Conservation (phyloP, 2,329 filamentous ascomycete genomes). For the Xylariaceae sp. region DNA sequence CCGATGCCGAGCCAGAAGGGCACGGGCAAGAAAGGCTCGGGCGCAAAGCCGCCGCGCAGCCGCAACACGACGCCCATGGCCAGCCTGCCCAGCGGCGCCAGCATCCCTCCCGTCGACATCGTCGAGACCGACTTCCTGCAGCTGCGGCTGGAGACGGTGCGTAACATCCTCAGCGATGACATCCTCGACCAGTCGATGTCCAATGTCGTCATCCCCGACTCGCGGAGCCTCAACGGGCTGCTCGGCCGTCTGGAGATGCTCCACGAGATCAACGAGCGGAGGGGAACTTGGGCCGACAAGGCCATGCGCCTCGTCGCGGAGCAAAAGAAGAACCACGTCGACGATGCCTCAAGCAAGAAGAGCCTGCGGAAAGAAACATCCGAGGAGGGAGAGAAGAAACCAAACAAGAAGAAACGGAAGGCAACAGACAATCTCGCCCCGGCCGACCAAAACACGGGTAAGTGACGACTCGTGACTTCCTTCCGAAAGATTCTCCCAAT, state of each 20-base stretch:
- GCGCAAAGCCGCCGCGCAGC: conserved; percentile 65
- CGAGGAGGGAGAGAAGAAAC: conserved; percentile 49
- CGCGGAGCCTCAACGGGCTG: conserved; percentile 62
- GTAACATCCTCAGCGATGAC: conserved; percentile 64
- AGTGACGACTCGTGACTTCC: conserved; percentile 8
- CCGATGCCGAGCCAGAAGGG: conserved; percentile 59
- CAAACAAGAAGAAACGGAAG: conserved; percentile 78
- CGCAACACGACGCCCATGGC: conserved; percentile 75
- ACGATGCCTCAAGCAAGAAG: conserved; percentile 47
- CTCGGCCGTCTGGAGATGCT: conserved; percentile 63
- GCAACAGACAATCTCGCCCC: conserved; percentile 59
- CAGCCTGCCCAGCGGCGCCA: conserved; percentile 35
- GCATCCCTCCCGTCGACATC: conserved; percentile 51
- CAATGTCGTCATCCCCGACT: conserved; percentile 59
- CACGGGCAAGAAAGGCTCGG: conserved; percentile 62
- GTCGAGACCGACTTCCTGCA: conserved; percentile 66
- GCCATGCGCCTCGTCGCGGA: conserved; percentile 69
- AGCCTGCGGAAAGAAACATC: conserved; percentile 49
- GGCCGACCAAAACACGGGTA: conserved; percentile 45
- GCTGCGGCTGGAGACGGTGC: conserved; percentile 57
- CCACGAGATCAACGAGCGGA: conserved; percentile 63
- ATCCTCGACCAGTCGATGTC: conserved; percentile 62
- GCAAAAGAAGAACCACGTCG: conserved; percentile 60
- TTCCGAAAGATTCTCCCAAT: too few relatives aligned
- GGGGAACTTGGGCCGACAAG: conserved; percentile 66